phyloP scores from a whole-genome alignment of 176 grass and related monocot species.

The bread wheat (Triticum aestivum) region IWGSC_CS_RefSeq_v2.1 NC_057797.1:781694838-781695337 shows the following conservation, averaged over 20 bases:
- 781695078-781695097: background rate
- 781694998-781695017: background rate
- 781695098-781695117: background rate
- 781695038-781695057: background rate
- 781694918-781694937: background rate
- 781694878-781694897: too few relatives aligned
- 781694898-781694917: background rate
- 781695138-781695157: background rate
- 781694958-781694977: too few relatives aligned
- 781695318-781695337: too few relatives aligned
- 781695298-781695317: too few relatives aligned
- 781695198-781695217: too few relatives aligned
- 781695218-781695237: too few relatives aligned
- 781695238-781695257: too few relatives aligned
- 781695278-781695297: too few relatives aligned
- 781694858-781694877: background rate
- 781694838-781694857: background rate
- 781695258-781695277: too few relatives aligned
- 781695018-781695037: background rate
- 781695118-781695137: too few relatives aligned
- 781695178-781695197: background rate
- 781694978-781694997: too few relatives aligned
- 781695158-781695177: background rate
- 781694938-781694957: too few relatives aligned
- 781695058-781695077: conserved; percentile 23